These are phyloP conservation scores for Pseudopyricularia javanii DNA, from an alignment of 2,329 filamentous ascomycete genomes.

Conservation along the genomic window DNA sequence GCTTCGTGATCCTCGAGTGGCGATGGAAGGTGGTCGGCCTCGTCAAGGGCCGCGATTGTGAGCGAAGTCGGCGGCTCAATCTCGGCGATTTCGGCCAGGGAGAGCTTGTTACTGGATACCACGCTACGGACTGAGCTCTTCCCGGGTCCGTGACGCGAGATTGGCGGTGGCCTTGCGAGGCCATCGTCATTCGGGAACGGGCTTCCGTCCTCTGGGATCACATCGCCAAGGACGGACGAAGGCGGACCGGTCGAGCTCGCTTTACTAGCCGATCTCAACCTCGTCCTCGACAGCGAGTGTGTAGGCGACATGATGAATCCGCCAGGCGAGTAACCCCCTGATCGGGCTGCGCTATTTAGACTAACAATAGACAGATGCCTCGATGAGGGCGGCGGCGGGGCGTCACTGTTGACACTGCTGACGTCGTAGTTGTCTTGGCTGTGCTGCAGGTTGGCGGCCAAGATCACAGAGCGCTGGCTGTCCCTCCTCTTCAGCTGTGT, in stretches of 20 bases:
- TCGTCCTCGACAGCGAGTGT: constrained; percentile 45
- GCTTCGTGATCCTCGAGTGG: not conserved
- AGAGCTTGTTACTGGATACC: constrained; percentile 33
- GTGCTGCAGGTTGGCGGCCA: constrained; percentile 31
- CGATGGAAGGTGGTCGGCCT: constrained; percentile 31
- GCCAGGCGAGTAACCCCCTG: constrained; percentile 58
- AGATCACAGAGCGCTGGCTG: constrained; percentile 51
- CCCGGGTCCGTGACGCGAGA: constrained; percentile 40
- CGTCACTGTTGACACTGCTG: constrained; percentile 10
- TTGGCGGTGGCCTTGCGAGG: constrained; percentile 23
- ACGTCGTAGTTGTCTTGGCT: constrained; percentile 10
- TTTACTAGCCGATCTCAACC: constrained; percentile 42
- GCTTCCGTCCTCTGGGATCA: constrained; percentile 11
- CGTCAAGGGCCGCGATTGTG: constrained; percentile 38
- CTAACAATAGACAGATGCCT: constrained; percentile 51
- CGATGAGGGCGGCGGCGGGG: constrained; percentile 12
- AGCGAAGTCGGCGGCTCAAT: constrained; percentile 36
- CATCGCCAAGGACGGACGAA: not conserved
- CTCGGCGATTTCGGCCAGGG: constrained; percentile 44
- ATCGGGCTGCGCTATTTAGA: constrained; percentile 52
- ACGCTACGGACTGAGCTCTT: constrained; percentile 40
- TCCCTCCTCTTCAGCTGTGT: constrained; percentile 59
- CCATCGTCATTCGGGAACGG: not conserved
- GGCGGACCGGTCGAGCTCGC: constrained; percentile 22
- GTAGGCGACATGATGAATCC: constrained; percentile 57